phyloP scores from a whole-genome alignment of 2,329 filamentous ascomycete species.

The Aspergillus quadricinctus region DNA sequence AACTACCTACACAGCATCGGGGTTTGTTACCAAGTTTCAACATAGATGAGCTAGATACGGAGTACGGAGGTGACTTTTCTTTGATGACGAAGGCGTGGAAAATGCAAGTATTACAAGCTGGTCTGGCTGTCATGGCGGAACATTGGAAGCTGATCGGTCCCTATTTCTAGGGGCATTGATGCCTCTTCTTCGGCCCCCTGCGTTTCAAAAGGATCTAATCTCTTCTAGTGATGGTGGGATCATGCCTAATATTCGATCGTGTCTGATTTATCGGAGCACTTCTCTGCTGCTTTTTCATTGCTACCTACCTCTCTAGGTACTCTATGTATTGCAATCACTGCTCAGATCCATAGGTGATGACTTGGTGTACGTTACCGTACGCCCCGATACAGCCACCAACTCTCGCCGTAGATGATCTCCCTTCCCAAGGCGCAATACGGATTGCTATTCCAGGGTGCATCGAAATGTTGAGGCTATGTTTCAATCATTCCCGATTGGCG shows the following conservation, averaged over 20 bases:
- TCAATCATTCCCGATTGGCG: slow-evolving; percentile 1
- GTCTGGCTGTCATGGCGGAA: not conserved
- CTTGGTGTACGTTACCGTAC: not conserved
- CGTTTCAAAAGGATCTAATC: not conserved
- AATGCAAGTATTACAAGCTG: not conserved
- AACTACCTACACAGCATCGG: too few species aligned
- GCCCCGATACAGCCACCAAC: not conserved
- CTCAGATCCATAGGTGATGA: too few species aligned
- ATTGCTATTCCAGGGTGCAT: not conserved
- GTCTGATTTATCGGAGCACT: not conserved
- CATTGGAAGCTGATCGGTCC: too few species aligned
- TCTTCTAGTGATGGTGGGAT: not conserved
- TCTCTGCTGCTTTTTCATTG: not conserved
- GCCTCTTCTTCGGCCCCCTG: too few species aligned
- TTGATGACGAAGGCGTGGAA: not conserved
- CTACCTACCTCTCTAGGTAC: not conserved
- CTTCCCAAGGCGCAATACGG: slow-evolving; percentile 1
- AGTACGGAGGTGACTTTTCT: not conserved
- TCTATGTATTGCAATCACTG: not conserved
- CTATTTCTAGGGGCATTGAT: not conserved
- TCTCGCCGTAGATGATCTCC: not conserved
- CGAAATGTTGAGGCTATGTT: slow-evolving; percentile 1
- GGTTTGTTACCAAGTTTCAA: too few species aligned
- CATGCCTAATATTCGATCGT: not conserved
- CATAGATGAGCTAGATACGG: too few species aligned